A percentile compares a stretch with the other conserved stretches of the same genome.
These are phyloP conservation scores for Ceratobasidium sp. DNA, from an alignment of 1,284 basidiomycete species.

Conservation along the genomic window DNA sequence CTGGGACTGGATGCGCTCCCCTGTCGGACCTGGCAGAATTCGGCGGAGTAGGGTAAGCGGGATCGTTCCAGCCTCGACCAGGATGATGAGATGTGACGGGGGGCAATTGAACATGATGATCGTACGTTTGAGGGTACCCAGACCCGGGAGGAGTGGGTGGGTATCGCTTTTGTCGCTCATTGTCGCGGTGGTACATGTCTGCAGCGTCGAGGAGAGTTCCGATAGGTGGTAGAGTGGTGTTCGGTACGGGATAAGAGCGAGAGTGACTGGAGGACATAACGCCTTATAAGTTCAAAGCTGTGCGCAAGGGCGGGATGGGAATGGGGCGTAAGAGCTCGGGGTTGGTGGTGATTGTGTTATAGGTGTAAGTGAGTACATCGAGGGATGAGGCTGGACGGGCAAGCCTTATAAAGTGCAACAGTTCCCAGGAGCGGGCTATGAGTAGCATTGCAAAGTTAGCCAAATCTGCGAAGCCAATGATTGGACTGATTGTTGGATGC, in stretches of 20 bases:
- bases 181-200: neutral
- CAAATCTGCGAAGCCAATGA: constrained; percentile 1
- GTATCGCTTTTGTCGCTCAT: neutral
- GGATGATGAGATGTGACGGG: neutral
- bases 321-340: neutral
- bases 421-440: constrained; percentile 7
- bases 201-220: constrained; percentile 9
- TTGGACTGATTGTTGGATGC: constrained; percentile 17
- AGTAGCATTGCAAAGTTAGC: neutral
- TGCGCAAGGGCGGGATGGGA: constrained; percentile 1
- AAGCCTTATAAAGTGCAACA: constrained; percentile 10
- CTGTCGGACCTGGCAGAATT: constrained; percentile 20
- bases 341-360: neutral
- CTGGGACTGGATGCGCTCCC: neutral
- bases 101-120: constrained; percentile 8
- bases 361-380: neutral
- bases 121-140: constrained; percentile 5
- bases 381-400: constrained; percentile 10
- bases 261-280: constrained; percentile 2
- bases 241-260: neutral
- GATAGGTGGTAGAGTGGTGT: constrained; percentile 9
- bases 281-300: neutral
- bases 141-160: neutral
- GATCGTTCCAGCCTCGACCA: constrained; percentile 19
- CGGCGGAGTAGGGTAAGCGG: constrained; percentile 26